Conservation (phyloP, 2,329 filamentous ascomycete genomes). For the Hymenoscyphus albidus region DNA sequence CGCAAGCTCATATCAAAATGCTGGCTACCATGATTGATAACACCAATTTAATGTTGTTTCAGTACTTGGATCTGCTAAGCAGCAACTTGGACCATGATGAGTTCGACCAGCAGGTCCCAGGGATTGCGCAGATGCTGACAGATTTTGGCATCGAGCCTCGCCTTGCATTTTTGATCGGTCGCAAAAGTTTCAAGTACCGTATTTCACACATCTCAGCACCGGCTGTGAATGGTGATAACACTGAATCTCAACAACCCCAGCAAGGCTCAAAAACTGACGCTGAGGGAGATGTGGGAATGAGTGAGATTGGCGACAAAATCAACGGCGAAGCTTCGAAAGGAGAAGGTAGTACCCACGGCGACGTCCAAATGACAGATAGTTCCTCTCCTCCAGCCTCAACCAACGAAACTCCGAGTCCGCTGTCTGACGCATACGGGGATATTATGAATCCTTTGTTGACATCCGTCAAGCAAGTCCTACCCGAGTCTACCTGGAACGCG, state of each 20-base stretch:
- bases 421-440: conserved; percentile 50
- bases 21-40: conserved; percentile 87
- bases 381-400: conserved; percentile 14
- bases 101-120: conserved; percentile 76
- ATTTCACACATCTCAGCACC: conserved; percentile 39
- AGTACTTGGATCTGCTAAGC: conserved; percentile 86
- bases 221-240: conserved; percentile 24
- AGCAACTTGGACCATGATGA: conserved; percentile 71
- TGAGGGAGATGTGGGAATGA: conserved; percentile 51
- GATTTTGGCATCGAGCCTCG: conserved; percentile 77
- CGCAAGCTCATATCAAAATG: conserved; percentile 80
- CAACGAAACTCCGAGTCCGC: conserved; percentile 26
- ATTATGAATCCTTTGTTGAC: conserved; percentile 72
- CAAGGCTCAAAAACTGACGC: conserved; percentile 38
- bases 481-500: conserved; percentile 61
- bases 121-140: conserved; percentile 66
- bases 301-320: conserved; percentile 17
- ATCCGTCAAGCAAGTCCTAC: conserved; percentile 58
- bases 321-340: conserved; percentile 5
- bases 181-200: conserved; percentile 67
- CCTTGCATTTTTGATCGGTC: conserved; percentile 80
- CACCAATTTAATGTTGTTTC: conserved; percentile 76
- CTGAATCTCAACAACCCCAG: conserved; percentile 13
- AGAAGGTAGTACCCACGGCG: conserved; percentile 21
- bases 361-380: conserved; percentile 39